Base-by-base conservation (phyloP, 164 flowering plant genomes). In the Umbellularia californica region DNA sequence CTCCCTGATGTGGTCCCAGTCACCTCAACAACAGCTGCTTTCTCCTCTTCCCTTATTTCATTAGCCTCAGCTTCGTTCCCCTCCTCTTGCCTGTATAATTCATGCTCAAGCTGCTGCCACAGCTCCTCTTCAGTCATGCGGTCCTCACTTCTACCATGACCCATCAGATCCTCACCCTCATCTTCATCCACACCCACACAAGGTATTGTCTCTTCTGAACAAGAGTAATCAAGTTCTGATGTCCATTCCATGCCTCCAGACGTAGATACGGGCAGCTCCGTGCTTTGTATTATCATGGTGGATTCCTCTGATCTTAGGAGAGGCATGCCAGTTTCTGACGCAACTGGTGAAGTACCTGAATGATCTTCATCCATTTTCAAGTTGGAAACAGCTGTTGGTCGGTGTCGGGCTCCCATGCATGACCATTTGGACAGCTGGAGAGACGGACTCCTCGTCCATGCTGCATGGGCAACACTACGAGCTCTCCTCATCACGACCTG, bases 401-500 rank as follows among this genome's bases (percentile, higher is more conserved):
- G 90, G 62, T 85, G 91, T n/a, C 97, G 95, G 27, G 95, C 92
- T 13, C 97, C 96, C 68, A 93, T 93, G 84, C 99, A 95, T 67
- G 99, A 92, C 98, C 98, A 95, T 19, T 98, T 88, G 50, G 95
- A 85, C 70, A 93, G 78, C 58, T 68, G 75, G 47, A 93, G 81
- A 30, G 84, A 24, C 2, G 96, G 97, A 12, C 95, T 41, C 47
- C 11, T 89, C 58, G 87, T 79, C 94, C 85, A 89, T 70, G 98
- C 97, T 68, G 95, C 93, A 79, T 87, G 89, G 77, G 98, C 98
- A 88, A 93, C 93, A 80, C 85, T 93, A 73, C 89, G 92, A 5
- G 99, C 99, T 80, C 95, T 87, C 80, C 75, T 93, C 95, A 95
- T 92, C 71, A 95, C 98, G 72, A 94, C 96, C 99, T 93, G 76